Evolutionary conservation across 768 basidiomycete genomes (phyloP).

Genomic region (Pulveroboletus ravenelii): DNA sequence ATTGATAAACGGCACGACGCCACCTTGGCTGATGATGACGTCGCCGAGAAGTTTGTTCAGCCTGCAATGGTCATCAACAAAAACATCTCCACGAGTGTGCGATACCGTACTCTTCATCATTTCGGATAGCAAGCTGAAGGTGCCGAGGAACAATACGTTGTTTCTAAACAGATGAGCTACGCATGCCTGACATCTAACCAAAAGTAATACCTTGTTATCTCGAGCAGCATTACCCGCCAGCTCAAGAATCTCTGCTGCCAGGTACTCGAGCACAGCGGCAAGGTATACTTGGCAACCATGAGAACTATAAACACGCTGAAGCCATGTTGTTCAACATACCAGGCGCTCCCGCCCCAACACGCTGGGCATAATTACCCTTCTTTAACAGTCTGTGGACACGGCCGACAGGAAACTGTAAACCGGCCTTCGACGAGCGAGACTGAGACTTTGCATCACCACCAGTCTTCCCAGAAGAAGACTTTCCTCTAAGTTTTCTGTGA

Average conservation of each 20-base stretch:
- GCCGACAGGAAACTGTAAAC: conserved; percentile 73
- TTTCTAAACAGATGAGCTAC: conserved; percentile 36
- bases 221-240: conserved; percentile 76
- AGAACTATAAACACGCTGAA: neutral
- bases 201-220: conserved; percentile 52
- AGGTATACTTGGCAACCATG: conserved; percentile 55
- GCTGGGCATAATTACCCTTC: conserved; percentile 67
- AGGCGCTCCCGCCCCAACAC: conserved; percentile 66
- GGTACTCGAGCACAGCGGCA: conserved; percentile 82
- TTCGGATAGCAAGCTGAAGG: conserved; percentile 69
- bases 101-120: conserved; percentile 60
- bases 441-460: conserved; percentile 52
- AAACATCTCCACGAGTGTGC: neutral
- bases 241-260: conserved; percentile 83
- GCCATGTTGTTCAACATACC: conserved; percentile 34
- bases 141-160: conserved; percentile 78
- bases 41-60: conserved; percentile 54
- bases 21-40: conserved; percentile 73
- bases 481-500: conserved; percentile 34
- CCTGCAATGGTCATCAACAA: conserved; percentile 24
- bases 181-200: neutral
- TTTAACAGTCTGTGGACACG: conserved; percentile 79
- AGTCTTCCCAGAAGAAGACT: conserved; percentile 43
- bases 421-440: conserved; percentile 63
- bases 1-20: conserved; percentile 66